Percentiles rank a stretch among this genome's conserved stretches.
phyloP scores from a whole-genome alignment of 345 rosid genomes.

The Kernera saxatilis region DNA sequence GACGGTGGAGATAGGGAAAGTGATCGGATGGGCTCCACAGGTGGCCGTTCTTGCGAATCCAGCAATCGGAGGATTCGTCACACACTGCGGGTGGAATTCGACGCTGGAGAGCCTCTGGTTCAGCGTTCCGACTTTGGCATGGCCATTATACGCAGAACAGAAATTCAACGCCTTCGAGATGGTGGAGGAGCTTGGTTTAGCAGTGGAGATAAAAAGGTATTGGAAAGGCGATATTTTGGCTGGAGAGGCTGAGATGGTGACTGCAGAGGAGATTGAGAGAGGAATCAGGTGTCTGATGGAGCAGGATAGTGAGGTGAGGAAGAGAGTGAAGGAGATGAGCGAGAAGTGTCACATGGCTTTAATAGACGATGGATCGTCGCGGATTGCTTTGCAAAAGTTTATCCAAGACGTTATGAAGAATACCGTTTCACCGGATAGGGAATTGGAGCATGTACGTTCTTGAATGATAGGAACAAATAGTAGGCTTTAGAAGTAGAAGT shows the following conservation, averaged over 20 bases:
- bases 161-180: conserved; percentile 44
- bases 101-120: conserved; percentile 47
- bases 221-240: background rate
- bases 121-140: conserved; percentile 41
- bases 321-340: conserved; percentile 26
- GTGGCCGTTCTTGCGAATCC: conserved; percentile 29
- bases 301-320: conserved; percentile 22
- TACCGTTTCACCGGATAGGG: background rate
- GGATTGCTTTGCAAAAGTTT: conserved; percentile 14
- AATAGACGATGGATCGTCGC: conserved; percentile 35
- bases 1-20: conserved; percentile 27
- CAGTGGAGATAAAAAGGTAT: conserved; percentile 34
- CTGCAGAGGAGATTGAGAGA: conserved; percentile 32
- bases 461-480: background rate
- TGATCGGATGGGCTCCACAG: conserved; percentile 55
- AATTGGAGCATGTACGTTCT: background rate
- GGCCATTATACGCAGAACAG: conserved; percentile 46
- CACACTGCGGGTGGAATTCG: conserved; percentile 68
- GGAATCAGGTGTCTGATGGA: conserved; percentile 34
- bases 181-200: conserved; percentile 38
- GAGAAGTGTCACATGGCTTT: conserved; percentile 25
- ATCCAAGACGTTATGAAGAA: conserved; percentile 13
- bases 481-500: too few relatives aligned
- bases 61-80: conserved; percentile 41
- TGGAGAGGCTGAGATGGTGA: background rate